These are phyloP conservation scores for Aureobasidium melanogenum DNA, from an alignment of 2,329 filamentous ascomycete genomes.

Conservation along the genomic window DNA sequence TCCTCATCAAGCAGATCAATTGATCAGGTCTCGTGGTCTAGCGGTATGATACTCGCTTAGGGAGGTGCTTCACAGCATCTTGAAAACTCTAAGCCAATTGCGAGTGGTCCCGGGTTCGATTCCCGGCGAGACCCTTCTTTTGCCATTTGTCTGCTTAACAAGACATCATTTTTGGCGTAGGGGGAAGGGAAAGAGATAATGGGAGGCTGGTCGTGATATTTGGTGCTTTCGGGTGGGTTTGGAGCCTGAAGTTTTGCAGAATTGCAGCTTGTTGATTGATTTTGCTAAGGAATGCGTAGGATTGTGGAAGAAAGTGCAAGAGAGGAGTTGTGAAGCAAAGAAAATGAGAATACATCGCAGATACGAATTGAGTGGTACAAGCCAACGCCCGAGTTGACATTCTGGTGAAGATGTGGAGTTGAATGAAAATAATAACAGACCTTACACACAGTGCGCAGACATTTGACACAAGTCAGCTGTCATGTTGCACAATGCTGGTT, in stretches of 20 bases:
- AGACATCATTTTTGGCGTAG: neutral
- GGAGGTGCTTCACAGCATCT: neutral
- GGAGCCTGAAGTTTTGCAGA: neutral
- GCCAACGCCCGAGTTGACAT: no score
- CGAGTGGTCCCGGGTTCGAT: conserved; percentile 9
- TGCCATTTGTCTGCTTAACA: neutral
- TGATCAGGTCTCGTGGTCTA: conserved; percentile 6
- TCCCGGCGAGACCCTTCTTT: conserved; percentile 2
- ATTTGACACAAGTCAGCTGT: no score
- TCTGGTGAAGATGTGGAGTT: no score
- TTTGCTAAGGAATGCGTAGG: neutral
- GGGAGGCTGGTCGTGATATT: no score
- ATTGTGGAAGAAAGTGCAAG: neutral
- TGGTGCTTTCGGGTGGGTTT: no score
- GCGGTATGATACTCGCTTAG: conserved; percentile 11
- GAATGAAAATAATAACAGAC: no score
- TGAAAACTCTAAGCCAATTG: conserved; percentile 7
- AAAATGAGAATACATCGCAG: neutral
- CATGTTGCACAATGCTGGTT: no score
- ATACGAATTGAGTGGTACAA: no score
- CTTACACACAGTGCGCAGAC: no score
- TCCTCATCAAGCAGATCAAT: neutral
- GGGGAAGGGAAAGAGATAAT: neutral
- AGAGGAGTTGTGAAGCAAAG: neutral
- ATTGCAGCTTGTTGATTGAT: neutral